These are phyloP conservation scores for Baudoinia panamericana DNA, from an alignment of 495 filamentous ascomycete species.

Conservation along the genomic window DNA sequence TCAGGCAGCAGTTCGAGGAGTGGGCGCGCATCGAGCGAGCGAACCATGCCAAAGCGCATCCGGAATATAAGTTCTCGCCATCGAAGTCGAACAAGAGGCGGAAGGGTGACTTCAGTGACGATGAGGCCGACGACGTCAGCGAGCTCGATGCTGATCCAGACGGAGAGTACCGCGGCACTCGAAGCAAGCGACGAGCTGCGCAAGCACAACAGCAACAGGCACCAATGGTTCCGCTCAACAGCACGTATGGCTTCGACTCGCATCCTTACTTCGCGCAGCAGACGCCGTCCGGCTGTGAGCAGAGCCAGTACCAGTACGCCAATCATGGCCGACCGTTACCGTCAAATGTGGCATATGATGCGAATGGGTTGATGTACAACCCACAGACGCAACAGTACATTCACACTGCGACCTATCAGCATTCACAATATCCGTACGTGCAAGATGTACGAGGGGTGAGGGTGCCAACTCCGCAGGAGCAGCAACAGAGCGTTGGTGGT, in stretches of 20 bases:
- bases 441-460: constrained; percentile 13
- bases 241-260: constrained; percentile 11
- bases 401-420: constrained; percentile 6
- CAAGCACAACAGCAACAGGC: constrained; percentile 1
- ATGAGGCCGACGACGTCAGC: constrained; percentile 18
- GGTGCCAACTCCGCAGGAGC: constrained; percentile 6
- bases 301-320: constrained; percentile 13
- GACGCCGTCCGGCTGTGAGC: constrained; percentile 4
- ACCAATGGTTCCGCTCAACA: constrained; percentile 5
- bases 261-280: constrained; percentile 17
- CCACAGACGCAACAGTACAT: constrained; percentile 13
- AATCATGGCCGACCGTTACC: constrained; percentile 10
- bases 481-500: constrained; percentile 12
- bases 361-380: constrained; percentile 5
- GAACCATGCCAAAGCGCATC: constrained; percentile 77
- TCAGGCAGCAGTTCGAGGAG: constrained; percentile 68
- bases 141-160: constrained; percentile 17
- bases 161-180: constrained; percentile 15
- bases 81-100: constrained; percentile 52
- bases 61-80: constrained; percentile 90
- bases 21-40: constrained; percentile 69
- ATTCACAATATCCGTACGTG: constrained; percentile 13
- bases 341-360: constrained; percentile 13
- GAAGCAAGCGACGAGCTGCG: constrained; percentile 7
- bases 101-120: constrained; percentile 25